Evolutionary conservation across 2,329 filamentous ascomycete genomes (phyloP).

Genomic region (Pseudogymnoascus destructans): DNA sequence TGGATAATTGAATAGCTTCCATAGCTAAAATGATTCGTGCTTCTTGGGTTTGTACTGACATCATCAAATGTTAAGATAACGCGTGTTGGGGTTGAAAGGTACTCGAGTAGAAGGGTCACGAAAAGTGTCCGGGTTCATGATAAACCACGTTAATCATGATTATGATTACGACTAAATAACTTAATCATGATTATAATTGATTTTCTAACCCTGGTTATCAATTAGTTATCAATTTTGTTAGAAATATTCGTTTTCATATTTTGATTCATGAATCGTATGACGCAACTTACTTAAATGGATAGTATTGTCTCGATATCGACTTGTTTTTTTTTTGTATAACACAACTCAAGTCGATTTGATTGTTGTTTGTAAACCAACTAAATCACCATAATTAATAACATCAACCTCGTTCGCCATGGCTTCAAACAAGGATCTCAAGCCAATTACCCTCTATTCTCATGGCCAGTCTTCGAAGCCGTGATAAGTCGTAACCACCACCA

Average conservation of each 20-base stretch:
- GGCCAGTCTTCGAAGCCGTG: not conserved
- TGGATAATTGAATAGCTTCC: too few relatives aligned
- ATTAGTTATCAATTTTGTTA: not conserved
- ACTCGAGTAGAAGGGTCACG: too few relatives aligned
- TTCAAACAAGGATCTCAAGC: conserved; percentile 7
- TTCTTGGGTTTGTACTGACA: too few relatives aligned
- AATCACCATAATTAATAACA: not conserved
- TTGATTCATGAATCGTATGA: not conserved
- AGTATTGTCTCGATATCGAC: not conserved
- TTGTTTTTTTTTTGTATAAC: not conserved
- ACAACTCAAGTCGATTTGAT: not conserved
- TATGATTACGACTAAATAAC: too few relatives aligned
- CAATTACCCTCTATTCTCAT: conserved; percentile 9
- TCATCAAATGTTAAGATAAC: too few relatives aligned
- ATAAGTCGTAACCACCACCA: not conserved
- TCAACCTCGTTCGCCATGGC: not conserved
- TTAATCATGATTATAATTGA: too few relatives aligned
- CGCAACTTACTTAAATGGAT: not conserved
- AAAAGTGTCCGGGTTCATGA: too few relatives aligned
- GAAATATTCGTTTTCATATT: not conserved
- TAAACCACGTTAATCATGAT: too few relatives aligned
- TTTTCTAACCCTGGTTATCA: too few relatives aligned
- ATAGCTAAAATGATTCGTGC: too few relatives aligned
- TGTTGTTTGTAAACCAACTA: not conserved
- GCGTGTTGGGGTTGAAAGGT: too few relatives aligned